Base-by-base conservation (phyloP, 2,329 filamentous ascomycete genomes). In the Cercospora berteroae region DNA sequence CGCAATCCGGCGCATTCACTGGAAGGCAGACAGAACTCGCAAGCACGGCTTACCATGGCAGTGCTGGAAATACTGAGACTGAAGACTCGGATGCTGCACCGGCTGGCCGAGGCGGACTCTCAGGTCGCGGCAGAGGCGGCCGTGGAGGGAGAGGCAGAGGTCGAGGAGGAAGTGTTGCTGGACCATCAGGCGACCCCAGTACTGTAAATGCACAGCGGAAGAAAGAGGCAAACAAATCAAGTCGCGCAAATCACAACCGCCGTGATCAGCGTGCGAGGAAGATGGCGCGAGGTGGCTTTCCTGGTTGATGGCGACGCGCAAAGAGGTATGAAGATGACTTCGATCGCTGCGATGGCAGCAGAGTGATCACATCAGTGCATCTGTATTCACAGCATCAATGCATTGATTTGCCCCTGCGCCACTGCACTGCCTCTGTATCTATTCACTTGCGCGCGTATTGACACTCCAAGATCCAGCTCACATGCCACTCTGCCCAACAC, bases 211-310 rank as follows among this genome's bases (percentile, higher is more conserved):
- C 91, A 9, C 85, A 93, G 71, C 85, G 89, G 73, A 85, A 86
- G 69, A 97, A 97, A 77, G 94, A 96, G 76, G 88, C 90, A 27
- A 91, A 56, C 72, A 97, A 97, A 78, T 85, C 89, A 2, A 91
- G 90, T 23, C 84, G 90, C 68, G 93, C 92, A 33, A 97, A 97
- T 76, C 93, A 97, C 77, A 95, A 93, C 78, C 87, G 94, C 27
- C 86, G 93, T 60, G 91, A 96, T 76, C 85, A 87, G 73, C 79
- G 86, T 66, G 87, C 86, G 56, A 86, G 80, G 76, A 89, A 89
- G 78, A 86, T 89, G 81, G 86, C 86, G 2, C 81, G 86, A 69
- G 86, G 83, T 61, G 86, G 86, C 1, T 81, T 84, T 68, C 65
- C 81, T 10, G 82, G 80, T n/a, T 68, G 52, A 63, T 63, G 39